Evolutionary conservation across 2,329 filamentous ascomycete genomes (phyloP).

Genomic region (Huntiella bhutanensis): DNA sequence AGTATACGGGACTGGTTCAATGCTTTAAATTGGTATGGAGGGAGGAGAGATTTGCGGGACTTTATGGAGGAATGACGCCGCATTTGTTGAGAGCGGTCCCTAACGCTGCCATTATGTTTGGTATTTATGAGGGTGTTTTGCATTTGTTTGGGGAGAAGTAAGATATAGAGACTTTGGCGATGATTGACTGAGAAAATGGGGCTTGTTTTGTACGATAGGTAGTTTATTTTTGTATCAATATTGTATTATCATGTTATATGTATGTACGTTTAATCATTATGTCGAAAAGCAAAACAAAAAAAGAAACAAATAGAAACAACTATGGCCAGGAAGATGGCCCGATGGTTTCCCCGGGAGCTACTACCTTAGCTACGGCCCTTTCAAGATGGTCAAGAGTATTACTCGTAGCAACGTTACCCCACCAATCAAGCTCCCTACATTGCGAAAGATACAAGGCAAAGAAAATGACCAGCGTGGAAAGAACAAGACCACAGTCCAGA

Average conservation of each 20-base stretch:
- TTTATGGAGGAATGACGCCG: slow-evolving; percentile 83
- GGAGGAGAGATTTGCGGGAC: slow-evolving; percentile 67
- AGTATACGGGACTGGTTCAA: slow-evolving; percentile 76
- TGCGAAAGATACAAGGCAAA: slow-evolving; percentile 44
- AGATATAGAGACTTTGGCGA: background rate
- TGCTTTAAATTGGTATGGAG: slow-evolving; percentile 77
- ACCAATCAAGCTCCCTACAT: slow-evolving; percentile 39
- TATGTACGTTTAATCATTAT: no score
- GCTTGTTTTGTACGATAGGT: background rate
- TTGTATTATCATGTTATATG: background rate
- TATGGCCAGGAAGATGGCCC: slow-evolving; percentile 31
- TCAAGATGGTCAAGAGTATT: slow-evolving; percentile 28
- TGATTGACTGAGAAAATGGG: background rate
- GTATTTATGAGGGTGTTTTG: slow-evolving; percentile 53
- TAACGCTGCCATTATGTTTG: slow-evolving; percentile 90
- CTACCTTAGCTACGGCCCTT: slow-evolving; percentile 24
- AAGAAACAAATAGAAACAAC: background rate
- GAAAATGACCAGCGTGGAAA: slow-evolving; percentile 52
- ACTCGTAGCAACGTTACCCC: slow-evolving; percentile 33
- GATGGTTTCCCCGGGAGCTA: slow-evolving; percentile 28
- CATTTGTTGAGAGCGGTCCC: slow-evolving; percentile 84
- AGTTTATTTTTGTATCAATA: background rate
- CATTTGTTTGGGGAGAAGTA: slow-evolving; percentile 22
- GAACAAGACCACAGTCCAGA: slow-evolving; percentile 46
- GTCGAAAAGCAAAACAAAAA: background rate